Percentiles rank a stretch among this genome's conserved stretches.
These are phyloP conservation scores for Neofusicoccum ribis DNA, from an alignment of 2,329 filamentous ascomycete species.

Conservation along the genomic window DNA sequence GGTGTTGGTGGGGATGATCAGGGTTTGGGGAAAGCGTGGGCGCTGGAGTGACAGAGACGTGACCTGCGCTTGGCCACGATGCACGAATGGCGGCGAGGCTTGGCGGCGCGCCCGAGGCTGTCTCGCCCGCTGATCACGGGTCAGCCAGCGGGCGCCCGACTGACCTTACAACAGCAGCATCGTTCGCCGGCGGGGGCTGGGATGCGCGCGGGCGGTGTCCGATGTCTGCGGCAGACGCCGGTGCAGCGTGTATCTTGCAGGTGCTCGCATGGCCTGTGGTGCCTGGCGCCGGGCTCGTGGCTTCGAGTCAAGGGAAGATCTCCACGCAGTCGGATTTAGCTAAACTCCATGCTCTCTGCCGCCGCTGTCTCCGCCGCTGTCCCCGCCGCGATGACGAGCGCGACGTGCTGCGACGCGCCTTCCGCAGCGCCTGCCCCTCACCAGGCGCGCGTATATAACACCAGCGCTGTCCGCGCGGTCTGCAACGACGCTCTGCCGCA, in stretches of 20 bases:
- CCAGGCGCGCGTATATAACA: background rate
- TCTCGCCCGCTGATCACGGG: constrained; percentile 5
- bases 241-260: background rate
- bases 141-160: background rate
- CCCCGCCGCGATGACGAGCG: constrained; percentile 6
- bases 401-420: background rate
- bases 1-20: constrained; percentile 19
- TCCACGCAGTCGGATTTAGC: constrained; percentile 7
- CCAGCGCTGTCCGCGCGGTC: background rate
- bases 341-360: background rate
- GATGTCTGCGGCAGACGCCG: background rate
- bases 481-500: background rate
- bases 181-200: background rate
- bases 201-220: too few relatives aligned
- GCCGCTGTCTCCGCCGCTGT: background rate
- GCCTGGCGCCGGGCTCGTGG: constrained; percentile 8
- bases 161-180: background rate
- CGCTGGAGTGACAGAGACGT: constrained; percentile 16
- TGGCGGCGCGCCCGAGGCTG: constrained; percentile 10
- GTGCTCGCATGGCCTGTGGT: background rate
- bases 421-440: background rate
- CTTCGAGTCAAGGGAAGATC: constrained; percentile 5
- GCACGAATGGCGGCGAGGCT: constrained; percentile 14
- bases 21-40: background rate
- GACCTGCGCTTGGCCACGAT: constrained; percentile 4